Evolutionary conservation across 2,329 filamentous ascomycete species (phyloP), one percentile per base, ranked within the genome.

Genomic region (Dryadomyces quercus-mongolicae): DNA sequence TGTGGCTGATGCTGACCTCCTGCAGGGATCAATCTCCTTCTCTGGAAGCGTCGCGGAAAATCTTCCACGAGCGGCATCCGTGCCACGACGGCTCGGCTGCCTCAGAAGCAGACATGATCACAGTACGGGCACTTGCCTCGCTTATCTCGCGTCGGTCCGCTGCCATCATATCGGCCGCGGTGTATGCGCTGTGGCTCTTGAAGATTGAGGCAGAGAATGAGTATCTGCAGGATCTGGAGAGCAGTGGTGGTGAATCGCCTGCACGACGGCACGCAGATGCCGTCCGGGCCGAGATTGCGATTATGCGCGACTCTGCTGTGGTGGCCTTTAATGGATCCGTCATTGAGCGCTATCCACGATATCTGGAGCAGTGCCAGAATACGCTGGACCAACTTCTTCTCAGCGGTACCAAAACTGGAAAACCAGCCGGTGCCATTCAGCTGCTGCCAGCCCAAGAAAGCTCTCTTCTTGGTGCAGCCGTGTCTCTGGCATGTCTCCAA

Each of bases 281-380:
- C 56, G 71, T 73, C 6, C 76, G 78, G 58, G 70, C 70, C 2
- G 66, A 70, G 46, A 64, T 76, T 8, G 63, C 65, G 25, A 57
- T 64, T 7, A 54, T 60, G 38, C 68, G 70, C 55, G 43, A 51
- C 12, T 68, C 70, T 54, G 82, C 79, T 3, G 75, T 78, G 2
- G 80, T 92, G n/a, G 85, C 85, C 3, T 91, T 85, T 68, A 90
- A 88, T 63, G 87, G 87, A 47, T 86, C 83, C 31, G 85, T 92
- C 51, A 82, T 91, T 52, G 86, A 91, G 67, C 83, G 84, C 61
- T 92, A 91, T 63, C 86, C 87, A 0, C 71, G 73, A 8, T 92
- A 89, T 66, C 71, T 77, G 21, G 68, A 67, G 36, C 74, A 70
- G 45, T 84, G 82, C 62, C 86, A 91, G 65, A 64, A 64, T 6